Conservation (phyloP, 140 eudicot genomes). For the Cichorium intybus region DNA sequence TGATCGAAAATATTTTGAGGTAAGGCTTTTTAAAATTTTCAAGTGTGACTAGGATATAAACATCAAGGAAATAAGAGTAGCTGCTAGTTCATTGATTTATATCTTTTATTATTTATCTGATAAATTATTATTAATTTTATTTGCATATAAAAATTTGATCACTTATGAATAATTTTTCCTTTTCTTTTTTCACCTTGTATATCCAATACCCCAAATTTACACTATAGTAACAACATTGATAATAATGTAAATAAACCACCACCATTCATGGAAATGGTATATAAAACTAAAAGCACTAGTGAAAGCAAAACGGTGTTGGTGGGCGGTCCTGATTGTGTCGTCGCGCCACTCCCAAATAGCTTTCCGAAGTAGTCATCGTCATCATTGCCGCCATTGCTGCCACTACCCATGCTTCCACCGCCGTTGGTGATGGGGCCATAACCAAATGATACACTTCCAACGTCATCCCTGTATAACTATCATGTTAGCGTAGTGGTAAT, state of each 20-base stretch:
- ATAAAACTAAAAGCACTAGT: constrained; percentile 33
- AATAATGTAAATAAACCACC: constrained; percentile 32
- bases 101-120: neutral
- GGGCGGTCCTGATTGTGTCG: constrained; percentile 27
- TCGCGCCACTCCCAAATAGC: constrained; percentile 48
- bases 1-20: too few relatives aligned
- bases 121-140: neutral
- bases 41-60: too few relatives aligned
- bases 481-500: neutral
- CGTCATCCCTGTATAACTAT: constrained; percentile 40
- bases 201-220: neutral
- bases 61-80: neutral
- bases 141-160: constrained; percentile 1
- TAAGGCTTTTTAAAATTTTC: too few relatives aligned
- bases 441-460: constrained; percentile 40
- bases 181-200: neutral
- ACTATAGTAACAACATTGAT: constrained; percentile 24
- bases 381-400: constrained; percentile 6
- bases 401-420: constrained; percentile 24
- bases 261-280: constrained; percentile 17
- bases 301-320: constrained; percentile 30
- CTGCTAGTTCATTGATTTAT: neutral
- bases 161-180: neutral
- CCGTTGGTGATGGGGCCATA: constrained; percentile 41
- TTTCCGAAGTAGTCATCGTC: constrained; percentile 45